Base-by-base conservation (phyloP, 768 basidiomycete genomes). In the Amanita subjunquillea region DNA sequence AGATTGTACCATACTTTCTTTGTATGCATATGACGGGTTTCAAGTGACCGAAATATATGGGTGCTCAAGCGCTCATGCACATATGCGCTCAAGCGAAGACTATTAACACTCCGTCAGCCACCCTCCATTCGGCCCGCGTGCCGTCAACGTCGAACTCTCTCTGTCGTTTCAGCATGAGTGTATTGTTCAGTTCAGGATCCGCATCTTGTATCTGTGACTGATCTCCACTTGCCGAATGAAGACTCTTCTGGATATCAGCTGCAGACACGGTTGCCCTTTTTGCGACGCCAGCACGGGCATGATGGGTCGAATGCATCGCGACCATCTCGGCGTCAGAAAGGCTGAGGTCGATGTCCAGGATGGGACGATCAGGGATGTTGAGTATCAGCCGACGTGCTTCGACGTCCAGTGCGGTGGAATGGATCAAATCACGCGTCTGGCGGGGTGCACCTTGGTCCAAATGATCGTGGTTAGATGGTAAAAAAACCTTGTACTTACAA, bases 71-170 rank as follows among this genome's bases (percentile, higher is more conserved):
- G 25, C 17, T 17, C 25, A 4, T 2, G 3, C 25, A 27, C 27
- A 27, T 4, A 27, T 27, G 6, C 6, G 27, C 27, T 66, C 57
- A 74, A 6, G 64, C 73, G 46, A 65, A 60, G 12, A 87, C 59
- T 4, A 79, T 62, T 48, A 89, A 61, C 42, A 66, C 55, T 6
- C 67, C 70, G 43, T 83, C 76, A 5, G 67, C 75, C 20, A 86
- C 72, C 32, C 69, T 72, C 87, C 87, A 90, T 62, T 87, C 81
- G 6, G 84, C 85, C 43, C 61, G 68, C 0, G 85, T 85, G 2
- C 59, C 63, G 22, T 86, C 83, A 0, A 87, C 77, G 53, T 85
- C 73, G 13, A 88, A 71, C 37, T 73, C 70, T 4, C 80, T 69
- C 59, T 76, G 72, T 40, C 78, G 73, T 58, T 85, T 85, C 36